Conservation (phyloP, 768 basidiomycete species). For the Cytidiella melzeri region DNA sequence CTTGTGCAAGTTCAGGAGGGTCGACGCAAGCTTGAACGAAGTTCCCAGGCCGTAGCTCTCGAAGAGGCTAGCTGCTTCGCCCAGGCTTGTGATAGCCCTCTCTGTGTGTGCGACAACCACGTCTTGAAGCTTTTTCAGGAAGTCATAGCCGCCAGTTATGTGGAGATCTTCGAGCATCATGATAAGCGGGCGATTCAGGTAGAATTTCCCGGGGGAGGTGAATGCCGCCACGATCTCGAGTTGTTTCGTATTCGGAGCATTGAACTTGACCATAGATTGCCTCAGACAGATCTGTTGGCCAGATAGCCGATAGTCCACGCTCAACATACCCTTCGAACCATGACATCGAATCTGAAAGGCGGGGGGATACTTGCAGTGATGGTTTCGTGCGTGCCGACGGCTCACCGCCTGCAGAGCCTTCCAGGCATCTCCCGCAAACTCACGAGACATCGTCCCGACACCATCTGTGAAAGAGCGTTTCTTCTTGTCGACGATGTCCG, state of each 20-base stretch:
- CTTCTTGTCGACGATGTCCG: constrained; percentile 34
- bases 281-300: constrained; percentile 45
- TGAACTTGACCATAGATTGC: constrained; percentile 61
- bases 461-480: constrained; percentile 34
- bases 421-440: constrained; percentile 42
- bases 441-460: constrained; percentile 36
- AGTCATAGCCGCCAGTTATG: constrained; percentile 41
- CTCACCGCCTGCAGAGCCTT: constrained; percentile 14
- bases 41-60: constrained; percentile 48
- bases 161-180: constrained; percentile 54
- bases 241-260: constrained; percentile 33
- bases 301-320: constrained; percentile 44
- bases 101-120: constrained; percentile 32
- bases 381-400: not conserved
- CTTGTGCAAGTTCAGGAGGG: constrained; percentile 40
- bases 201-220: constrained; percentile 47
- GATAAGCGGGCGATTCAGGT: constrained; percentile 51
- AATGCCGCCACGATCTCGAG: constrained; percentile 60
- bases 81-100: constrained; percentile 33
- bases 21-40: constrained; percentile 46
- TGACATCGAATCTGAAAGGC: constrained; percentile 53
- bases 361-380: constrained; percentile 25
- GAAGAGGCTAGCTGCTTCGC: constrained; percentile 40
- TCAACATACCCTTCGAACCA: constrained; percentile 55
- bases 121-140: constrained; percentile 42